Conservation (phyloP, 495 filamentous ascomycete species). For the Neurospora sp. region DNA sequence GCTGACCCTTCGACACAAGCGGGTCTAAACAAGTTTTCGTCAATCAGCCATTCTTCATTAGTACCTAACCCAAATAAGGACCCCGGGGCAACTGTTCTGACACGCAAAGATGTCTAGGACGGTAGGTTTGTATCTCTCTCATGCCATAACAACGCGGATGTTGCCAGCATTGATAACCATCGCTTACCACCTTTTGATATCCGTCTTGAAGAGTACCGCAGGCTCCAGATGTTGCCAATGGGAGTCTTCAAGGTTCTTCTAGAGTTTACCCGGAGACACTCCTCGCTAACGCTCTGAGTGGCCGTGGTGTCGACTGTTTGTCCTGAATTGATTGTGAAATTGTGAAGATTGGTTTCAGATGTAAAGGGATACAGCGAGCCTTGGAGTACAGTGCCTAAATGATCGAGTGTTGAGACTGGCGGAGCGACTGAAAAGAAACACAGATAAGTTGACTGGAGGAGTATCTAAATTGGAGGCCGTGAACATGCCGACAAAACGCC, state of each 20-base stretch:
- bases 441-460: background rate
- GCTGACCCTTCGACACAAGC: background rate
- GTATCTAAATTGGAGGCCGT: background rate
- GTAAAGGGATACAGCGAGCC: background rate
- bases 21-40: background rate
- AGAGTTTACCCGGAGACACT: background rate
- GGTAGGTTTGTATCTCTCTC: no score
- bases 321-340: background rate
- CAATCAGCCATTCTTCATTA: background rate
- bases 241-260: background rate
- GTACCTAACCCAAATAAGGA: background rate
- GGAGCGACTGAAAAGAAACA: background rate
- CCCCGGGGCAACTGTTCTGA: background rate
- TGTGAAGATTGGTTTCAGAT: background rate
- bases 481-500: background rate
- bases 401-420: background rate
- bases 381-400: background rate
- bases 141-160: no score
- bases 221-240: background rate
- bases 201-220: background rate
- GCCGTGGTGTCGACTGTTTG: background rate
- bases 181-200: background rate
- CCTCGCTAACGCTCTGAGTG: background rate
- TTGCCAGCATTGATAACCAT: no score
- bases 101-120: background rate